phyloP scores from a whole-genome alignment of 768 basidiomycete species.

The Auricularia cornea region DNA sequence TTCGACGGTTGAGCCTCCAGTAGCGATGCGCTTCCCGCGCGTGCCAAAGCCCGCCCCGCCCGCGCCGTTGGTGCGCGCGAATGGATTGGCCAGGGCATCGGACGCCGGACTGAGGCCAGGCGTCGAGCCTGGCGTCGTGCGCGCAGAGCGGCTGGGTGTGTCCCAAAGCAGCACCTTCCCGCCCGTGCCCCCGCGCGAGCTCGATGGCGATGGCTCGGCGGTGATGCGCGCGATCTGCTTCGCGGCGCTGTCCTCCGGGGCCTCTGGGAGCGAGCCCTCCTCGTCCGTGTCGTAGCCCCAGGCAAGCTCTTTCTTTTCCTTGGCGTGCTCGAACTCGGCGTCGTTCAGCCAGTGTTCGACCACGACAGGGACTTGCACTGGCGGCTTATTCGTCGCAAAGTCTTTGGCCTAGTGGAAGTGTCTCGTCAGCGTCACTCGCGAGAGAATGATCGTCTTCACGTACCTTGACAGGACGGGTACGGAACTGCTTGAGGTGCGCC shows the following conservation, averaged over 20 bases:
- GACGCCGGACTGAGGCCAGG: conserved; percentile 2
- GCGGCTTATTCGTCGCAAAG: conserved; percentile 59
- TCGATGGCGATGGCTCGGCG: not conserved
- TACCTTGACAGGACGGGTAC: conserved; percentile 68
- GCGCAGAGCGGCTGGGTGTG: conserved; percentile 1
- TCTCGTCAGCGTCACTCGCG: too few relatives aligned
- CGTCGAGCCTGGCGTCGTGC: not conserved
- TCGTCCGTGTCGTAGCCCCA: conserved; percentile 39
- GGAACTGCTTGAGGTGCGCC: conserved; percentile 61
- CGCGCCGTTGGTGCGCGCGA: not conserved
- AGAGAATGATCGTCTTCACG: too few relatives aligned
- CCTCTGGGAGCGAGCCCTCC: conserved; percentile 3
- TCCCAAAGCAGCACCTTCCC: conserved; percentile 10
- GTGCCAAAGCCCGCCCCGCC: not conserved
- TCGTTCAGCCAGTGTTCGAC: conserved; percentile 77
- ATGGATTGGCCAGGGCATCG: conserved; percentile 7
- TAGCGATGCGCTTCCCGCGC: conserved; percentile 8
- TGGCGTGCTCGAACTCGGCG: conserved; percentile 59
- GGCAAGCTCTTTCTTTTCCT: conserved; percentile 48
- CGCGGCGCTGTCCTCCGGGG: conserved; percentile 21
- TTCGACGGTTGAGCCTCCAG: conserved; percentile 34
- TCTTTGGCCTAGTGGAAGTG: conserved; percentile 77
- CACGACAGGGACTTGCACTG: conserved; percentile 48
- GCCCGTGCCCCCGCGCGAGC: not conserved
- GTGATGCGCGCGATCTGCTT: conserved; percentile 13